Percentiles rank a stretch among this genome's conserved stretches.
These are phyloP conservation scores for Metarhizium guizhouense DNA, from an alignment of 2,329 filamentous ascomycete species.

Conservation along the genomic window DNA sequence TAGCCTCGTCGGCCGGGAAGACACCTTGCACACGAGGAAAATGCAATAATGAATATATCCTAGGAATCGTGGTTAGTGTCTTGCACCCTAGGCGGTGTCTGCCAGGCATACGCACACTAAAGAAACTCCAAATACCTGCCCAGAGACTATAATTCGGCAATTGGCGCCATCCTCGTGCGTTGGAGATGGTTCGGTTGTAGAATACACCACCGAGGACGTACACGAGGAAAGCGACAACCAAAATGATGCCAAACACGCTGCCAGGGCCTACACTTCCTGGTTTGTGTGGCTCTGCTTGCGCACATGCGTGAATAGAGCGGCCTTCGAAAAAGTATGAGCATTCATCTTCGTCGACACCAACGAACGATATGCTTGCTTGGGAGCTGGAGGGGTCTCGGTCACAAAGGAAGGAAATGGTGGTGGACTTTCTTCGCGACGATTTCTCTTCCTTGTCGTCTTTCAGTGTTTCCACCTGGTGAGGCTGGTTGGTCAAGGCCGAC, in stretches of 20 bases:
- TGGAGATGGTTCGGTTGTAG: conserved; percentile 89
- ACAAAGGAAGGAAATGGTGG: conserved; percentile 88
- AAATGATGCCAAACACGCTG: conserved; percentile 82
- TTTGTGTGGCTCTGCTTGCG: conserved; percentile 57
- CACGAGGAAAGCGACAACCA: conserved; percentile 65
- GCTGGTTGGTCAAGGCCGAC: not conserved
- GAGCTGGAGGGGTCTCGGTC: conserved; percentile 68
- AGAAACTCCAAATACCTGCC: conserved; percentile 76
- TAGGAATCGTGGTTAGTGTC: conserved; percentile 18
- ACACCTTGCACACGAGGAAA: conserved; percentile 60
- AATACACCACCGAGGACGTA: conserved; percentile 90
- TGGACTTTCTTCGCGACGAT: conserved; percentile 55
- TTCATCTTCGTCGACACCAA: conserved; percentile 74
- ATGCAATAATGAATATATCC: conserved; percentile 59
- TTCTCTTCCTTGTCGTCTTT: conserved; percentile 15
- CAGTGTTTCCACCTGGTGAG: conserved; percentile 14
- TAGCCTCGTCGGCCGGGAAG: conserved; percentile 60
- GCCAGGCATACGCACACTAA: conserved; percentile 48
- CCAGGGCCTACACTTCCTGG: conserved; percentile 62
- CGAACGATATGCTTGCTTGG: conserved; percentile 68
- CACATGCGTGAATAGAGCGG: conserved; percentile 74
- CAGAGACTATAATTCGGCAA: conserved; percentile 90
- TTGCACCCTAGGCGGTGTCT: conserved; percentile 19
- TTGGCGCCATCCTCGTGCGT: conserved; percentile 91
- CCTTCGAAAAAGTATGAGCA: conserved; percentile 96